A percentile compares a stretch with the other conserved stretches of the same genome.
Evolutionary conservation across 2,329 filamentous ascomycete genomes (phyloP).

Genomic region (Sclerotinia minor): DNA sequence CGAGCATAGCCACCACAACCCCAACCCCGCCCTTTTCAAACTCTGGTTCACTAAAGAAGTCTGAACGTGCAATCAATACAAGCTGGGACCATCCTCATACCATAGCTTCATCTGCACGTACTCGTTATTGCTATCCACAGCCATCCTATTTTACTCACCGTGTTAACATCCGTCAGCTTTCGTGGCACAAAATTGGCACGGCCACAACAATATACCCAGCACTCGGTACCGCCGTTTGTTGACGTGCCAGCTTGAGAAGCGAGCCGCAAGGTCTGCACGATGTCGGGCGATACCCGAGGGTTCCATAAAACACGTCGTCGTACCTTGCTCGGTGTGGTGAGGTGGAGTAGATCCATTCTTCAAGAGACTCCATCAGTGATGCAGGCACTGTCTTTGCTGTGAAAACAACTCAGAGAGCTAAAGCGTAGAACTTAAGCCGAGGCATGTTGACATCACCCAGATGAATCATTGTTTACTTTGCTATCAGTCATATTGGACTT

Average conservation of each 20-base stretch:
- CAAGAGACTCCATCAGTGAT: not conserved
- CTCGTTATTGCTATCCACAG: constrained; percentile 9
- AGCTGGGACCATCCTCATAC: constrained; percentile 5
- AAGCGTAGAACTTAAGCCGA: not conserved
- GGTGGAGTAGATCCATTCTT: constrained; percentile 15
- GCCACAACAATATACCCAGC: constrained; percentile 5
- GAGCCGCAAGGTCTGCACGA: constrained; percentile 11
- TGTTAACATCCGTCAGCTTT: constrained; percentile 7
- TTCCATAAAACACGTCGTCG: constrained; percentile 21
- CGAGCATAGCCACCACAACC: not conserved
- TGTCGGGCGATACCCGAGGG: constrained; percentile 12
- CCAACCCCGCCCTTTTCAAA: constrained; percentile 20
- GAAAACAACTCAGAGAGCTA: constrained; percentile 18
- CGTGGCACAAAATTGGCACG: constrained; percentile 7
- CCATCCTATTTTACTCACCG: constrained; percentile 9
- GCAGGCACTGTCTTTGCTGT: not conserved
- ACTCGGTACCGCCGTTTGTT: constrained; percentile 5
- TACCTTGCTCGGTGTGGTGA: constrained; percentile 18
- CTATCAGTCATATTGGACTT: not conserved
- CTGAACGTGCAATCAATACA: not conserved
- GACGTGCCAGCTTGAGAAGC: not conserved
- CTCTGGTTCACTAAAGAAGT: not conserved
- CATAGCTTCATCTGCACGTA: constrained; percentile 14
- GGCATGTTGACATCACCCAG: constrained; percentile 8
- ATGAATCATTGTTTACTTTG: constrained; percentile 10